Evolutionary conservation across 2,329 filamentous ascomycete genomes (phyloP), one percentile per base, ranked within the genome.

Genomic region (Hypoxylon sp.): DNA sequence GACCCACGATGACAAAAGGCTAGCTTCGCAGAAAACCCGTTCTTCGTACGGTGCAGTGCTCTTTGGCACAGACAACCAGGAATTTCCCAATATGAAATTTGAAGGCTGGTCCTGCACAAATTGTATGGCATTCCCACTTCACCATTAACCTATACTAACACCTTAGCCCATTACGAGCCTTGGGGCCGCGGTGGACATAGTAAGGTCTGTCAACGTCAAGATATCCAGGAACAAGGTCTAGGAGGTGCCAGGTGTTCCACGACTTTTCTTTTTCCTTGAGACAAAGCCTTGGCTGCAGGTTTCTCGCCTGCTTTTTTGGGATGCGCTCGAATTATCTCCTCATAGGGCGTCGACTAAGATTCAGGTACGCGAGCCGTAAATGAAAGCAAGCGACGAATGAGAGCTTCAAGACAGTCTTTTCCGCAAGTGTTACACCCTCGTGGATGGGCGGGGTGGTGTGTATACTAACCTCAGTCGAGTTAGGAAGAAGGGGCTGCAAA

Each of bases 171-270:
- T 56, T 41, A 19, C 25, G 25, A 41, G 38, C 30, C 21, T 32
- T 11, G 36, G 38, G 38, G 32, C 25, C 30, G 46, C 49, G 23
- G 32, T 56, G 53, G 41, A 36, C 38, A 48, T 23, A 23, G 41
- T 11, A 52, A 52, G 28, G 25, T 65, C 68, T 65, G 51, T 68
- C 50, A 60, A 34, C 28, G 43, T 56, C 53, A 38, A 60, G 55
- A 56, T 30, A 58, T 50, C 57, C 65, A 69, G 65, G 68, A 61
- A 74, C 65, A 72, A 65, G 70, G 65, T 57, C 65, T 62, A 55
- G 67, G 61, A 72, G 73, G 68, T 72, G 73, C 72, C 72, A 74
- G 71, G 70, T 75, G 73, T 75, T 73, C 38, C 57, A 53, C 60
- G 65, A 63, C 66, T 57, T 60, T 63, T 63, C 57, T 61, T 70